A percentile compares a stretch with the other conserved stretches of the same genome.
These are phyloP conservation scores for Colletotrichum abscissum DNA, from an alignment of 2,329 filamentous ascomycete genomes.

Conservation along the genomic window DNA sequence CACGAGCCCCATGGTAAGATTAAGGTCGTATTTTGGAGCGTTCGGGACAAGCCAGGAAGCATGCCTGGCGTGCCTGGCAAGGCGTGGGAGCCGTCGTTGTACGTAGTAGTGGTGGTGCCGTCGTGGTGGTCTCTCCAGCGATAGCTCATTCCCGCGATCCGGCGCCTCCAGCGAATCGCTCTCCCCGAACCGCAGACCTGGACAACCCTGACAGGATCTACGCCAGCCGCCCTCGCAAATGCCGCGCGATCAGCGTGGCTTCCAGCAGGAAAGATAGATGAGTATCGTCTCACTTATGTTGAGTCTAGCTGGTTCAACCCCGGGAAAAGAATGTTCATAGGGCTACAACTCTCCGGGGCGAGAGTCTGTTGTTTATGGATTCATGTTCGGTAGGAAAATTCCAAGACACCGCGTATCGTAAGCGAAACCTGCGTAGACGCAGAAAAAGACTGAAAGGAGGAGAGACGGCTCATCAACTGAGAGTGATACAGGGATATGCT, in stretches of 20 bases:
- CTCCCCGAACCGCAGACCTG: constrained; percentile 4
- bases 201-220: constrained; percentile 19
- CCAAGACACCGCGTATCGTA: neutral
- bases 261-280: neutral
- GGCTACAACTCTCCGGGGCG: constrained; percentile 2
- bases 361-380: neutral
- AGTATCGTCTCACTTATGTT: constrained; percentile 22
- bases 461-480: neutral
- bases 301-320: neutral
- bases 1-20: constrained; percentile 18
- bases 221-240: constrained; percentile 13
- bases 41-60: neutral
- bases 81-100: neutral
- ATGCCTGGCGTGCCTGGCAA: constrained; percentile 11
- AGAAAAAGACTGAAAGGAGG: neutral
- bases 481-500: neutral
- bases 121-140: neutral
- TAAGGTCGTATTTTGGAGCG: constrained; percentile 21
- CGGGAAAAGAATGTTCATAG: neutral
- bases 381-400: neutral
- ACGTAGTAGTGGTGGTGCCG: neutral
- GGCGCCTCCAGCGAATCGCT: constrained; percentile 10
- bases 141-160: constrained; percentile 1
- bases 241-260: constrained; percentile 18
- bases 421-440: neutral